A percentile compares a stretch with the other conserved stretches of the same genome.
Evolutionary conservation across 768 basidiomycete species (phyloP).

Genomic region (Leccinum imitatum): DNA sequence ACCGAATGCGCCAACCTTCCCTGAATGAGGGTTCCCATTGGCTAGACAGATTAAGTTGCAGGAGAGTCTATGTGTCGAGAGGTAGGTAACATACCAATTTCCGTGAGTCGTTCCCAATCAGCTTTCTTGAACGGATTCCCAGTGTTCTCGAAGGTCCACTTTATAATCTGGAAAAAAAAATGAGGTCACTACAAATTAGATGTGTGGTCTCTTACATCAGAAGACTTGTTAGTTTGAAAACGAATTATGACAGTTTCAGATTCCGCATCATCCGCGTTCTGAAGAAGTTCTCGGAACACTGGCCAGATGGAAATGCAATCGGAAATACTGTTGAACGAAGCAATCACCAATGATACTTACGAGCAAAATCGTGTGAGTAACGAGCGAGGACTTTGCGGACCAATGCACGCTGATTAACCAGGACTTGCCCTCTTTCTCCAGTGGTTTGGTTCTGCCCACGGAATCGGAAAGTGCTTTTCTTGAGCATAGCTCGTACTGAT

Average conservation of each 20-base stretch:
- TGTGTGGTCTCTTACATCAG: conserved; percentile 25
- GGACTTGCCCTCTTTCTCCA: conserved; percentile 66
- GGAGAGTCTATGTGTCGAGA: background rate
- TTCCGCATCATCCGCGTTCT: conserved; percentile 29
- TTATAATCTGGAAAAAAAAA: conserved; percentile 21
- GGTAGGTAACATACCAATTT: conserved; percentile 59
- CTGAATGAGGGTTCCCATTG: conserved; percentile 91
- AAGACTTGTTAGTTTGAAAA: conserved; percentile 53
- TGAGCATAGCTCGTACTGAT: too few species aligned
- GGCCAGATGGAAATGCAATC: conserved; percentile 40
- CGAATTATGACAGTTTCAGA: conserved; percentile 71
- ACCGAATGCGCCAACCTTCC: conserved; percentile 92
- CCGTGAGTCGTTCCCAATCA: conserved; percentile 88
- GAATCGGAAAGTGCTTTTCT: background rate
- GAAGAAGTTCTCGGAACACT: conserved; percentile 45
- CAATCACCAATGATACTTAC: conserved; percentile 26
- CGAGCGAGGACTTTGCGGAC: conserved; percentile 94
- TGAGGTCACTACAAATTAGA: background rate
- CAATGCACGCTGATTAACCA: conserved; percentile 89
- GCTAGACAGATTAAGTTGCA: conserved; percentile 41
- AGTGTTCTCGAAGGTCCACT: conserved; percentile 32
- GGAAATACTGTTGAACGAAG: conserved; percentile 33
- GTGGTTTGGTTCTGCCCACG: conserved; percentile 64
- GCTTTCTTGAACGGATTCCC: conserved; percentile 78
- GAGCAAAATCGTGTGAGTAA: conserved; percentile 90